Evolutionary conservation across 2,329 filamentous ascomycete genomes (phyloP), one percentile per base, ranked within the genome.

Genomic region (Simplicillium aogashimaense): DNA sequence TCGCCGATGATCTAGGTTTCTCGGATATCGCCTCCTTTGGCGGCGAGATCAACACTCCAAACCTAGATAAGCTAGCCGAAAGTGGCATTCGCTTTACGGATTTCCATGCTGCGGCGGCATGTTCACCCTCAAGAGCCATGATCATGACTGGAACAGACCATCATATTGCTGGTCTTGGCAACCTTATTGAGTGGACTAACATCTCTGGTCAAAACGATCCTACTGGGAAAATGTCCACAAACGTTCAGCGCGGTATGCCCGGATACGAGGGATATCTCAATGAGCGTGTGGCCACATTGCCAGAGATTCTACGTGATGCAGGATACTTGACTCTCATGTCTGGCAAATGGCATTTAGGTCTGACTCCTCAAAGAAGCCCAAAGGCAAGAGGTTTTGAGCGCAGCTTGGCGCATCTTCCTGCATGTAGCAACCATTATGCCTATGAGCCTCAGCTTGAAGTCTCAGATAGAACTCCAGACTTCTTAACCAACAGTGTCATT

Each of bases 191-290:
- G 33, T 39, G 40, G 32, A 42, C 34, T 8, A 39, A 34, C 17
- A 15, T 16, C 10, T 36, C 10, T 28, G 31, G 32, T 29, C 29
- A 35, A 35, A 38, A 37, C 18, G 36, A 41, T 34, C 38, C 43
- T 33, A 36, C 14, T 2, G 38, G 36, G 29, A 45, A 41, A 18
- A 41, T 41, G 35, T 42, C 42, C 50, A 12, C 38, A 53, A 18
- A 18, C 16, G 53, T 70, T 0, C 73, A 78, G 49, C 63, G 73
- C 29, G 76, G 69, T 10, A 67, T 69, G 59, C 75, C 75, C 0
- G 76, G 76, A 1, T 77, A 81, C 43, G 76, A 81, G 52, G 76
- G 77, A 1, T 81, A 80, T 47, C 60, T 81, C 29, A 81, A 81
- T 42, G 68, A 75, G 45, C 61, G 66, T 1, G 76, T 81, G 2